Evolutionary conservation across 2,329 filamentous ascomycete genomes (phyloP), one percentile per base, ranked within the genome.

Genomic region (Metarhizium robertsii): DNA sequence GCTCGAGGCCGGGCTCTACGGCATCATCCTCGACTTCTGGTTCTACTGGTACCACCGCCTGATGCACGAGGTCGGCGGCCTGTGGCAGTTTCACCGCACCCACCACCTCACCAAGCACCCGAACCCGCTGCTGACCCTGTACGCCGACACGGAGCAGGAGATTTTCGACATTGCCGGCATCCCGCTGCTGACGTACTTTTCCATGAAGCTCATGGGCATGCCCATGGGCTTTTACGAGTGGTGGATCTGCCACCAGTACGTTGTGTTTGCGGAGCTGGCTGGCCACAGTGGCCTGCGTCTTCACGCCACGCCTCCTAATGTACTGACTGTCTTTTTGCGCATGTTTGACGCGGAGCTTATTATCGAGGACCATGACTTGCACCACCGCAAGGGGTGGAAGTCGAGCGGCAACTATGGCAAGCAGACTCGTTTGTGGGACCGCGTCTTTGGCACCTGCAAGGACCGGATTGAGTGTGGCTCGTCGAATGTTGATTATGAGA

Each of bases 211-310:
- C 10, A 7, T 64, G 46, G 71, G 72, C 0, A 50, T 75, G 4
- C 72, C 71, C 0, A 71, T 75, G 70, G 72, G 71, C 3, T 76
- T 76, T 58, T 75, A 75, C 52, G 73, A 75, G 48, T 75, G 71
- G 71, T 76, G 73, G 73, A 58, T 76, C 20, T 75, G 73, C 60
- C 69, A 74, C 52, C 65, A 71, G 53, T 76, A 73, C 52, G 65
- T 76, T 29, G 66, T 71, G 16, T 75, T 67, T 60, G 60, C 69
- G 14, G 72, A 74, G 56, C 52, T 73, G 3, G 62, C 63, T 25
- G 71, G 45, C 45, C 45, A 48, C 11, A 48, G 45, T 11, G 45
- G 45, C 45, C 25, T 48, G 20, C 45, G 45, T 71, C 5, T 71
- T 73, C 53, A 69, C 60, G 65, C 1, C 2, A 65, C 64, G 1